Evolutionary conservation across 2,329 filamentous ascomycete species (phyloP), one percentile per base, ranked within the genome.

Genomic region (Sporothrix variecibatus): DNA sequence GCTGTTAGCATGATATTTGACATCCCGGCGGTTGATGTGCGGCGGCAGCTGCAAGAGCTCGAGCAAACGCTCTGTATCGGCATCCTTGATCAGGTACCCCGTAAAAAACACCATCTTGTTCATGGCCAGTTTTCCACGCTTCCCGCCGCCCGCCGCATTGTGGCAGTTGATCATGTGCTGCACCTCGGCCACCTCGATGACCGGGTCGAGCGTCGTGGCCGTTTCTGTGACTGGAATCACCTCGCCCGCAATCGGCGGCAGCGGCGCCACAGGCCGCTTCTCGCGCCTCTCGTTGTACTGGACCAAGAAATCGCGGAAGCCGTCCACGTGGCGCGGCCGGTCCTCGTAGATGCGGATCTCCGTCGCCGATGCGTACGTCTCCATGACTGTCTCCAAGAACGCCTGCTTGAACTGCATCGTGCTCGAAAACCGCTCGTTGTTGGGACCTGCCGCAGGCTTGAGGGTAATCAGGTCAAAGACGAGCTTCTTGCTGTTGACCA

Each of bases 331-430:
- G 78, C 87, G 88, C 2, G 86, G 84, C 3, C 91, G 85, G 78
- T 93, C 91, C 79, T 93, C 91, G 80, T 92, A 93, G 67, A 92
- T 87, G 82, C 92, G 90, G 72, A 98, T 92, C 79, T 97, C 94
- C n/a, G 92, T 88, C 3, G 95, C 94, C 58, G 90, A 82, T 76
- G 87, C 89, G 83, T 98, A 98, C 38, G 95, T 98, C 82, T 94
- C 91, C 84, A 98, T 89, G 72, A 98, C 84, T 31, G 92, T 89
- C 76, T 90, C 88, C 38, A 99, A 88, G 78, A 98, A 94, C 53
- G 90, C 86, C 80, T 97, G 93, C 85, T 99, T 99, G 87, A 97
- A 99, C 34, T 89, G 85, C 91, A 98, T 96, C 2, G 96, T 99
- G 79, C 87, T 94, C 71, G 85, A 81, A 80, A 98, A 97, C 26